Conservation (phyloP, 345 rosid species). For the Eucalyptus curtisii region DNA sequence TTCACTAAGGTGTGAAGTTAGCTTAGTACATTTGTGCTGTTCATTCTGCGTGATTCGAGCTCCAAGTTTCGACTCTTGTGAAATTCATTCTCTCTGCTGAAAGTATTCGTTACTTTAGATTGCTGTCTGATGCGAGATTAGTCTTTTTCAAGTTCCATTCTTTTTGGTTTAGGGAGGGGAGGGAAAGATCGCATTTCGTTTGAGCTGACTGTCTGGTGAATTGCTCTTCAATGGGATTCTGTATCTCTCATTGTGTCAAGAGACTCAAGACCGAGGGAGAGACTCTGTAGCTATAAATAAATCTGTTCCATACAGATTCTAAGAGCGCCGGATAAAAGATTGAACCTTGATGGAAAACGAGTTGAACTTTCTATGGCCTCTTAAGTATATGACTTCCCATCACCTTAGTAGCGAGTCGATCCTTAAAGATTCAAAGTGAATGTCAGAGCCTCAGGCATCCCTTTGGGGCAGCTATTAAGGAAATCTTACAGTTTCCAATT, state of each 20-base stretch:
- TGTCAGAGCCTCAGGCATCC: not conserved
- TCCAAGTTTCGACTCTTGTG: not conserved
- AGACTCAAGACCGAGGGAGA: not conserved
- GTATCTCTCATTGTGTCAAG: not conserved
- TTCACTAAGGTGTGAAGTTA: constrained; percentile 41
- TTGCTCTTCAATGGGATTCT: not conserved
- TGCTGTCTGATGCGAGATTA: not conserved
- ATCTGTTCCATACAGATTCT: not conserved
- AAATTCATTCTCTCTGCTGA: not conserved
- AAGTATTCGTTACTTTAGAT: not conserved
- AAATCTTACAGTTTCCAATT: not conserved
- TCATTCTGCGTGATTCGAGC: not conserved
- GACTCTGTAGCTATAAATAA: not conserved
- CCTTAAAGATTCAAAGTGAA: not conserved
- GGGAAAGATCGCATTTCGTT: not conserved
- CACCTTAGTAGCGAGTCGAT: not conserved
- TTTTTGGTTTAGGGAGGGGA: not conserved
- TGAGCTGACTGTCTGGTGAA: not conserved
- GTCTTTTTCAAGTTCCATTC: not conserved
- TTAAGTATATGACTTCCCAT: not conserved
- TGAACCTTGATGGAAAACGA: not conserved
- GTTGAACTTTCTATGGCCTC: not conserved
- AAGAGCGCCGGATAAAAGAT: not conserved
- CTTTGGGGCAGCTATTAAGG: not conserved
- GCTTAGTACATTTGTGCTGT: not conserved